A percentile compares a stretch with the other conserved stretches of the same genome.
These are phyloP conservation scores for Hypomyces rosellus DNA, from an alignment of 2,329 filamentous ascomycete species.

Conservation along the genomic window DNA sequence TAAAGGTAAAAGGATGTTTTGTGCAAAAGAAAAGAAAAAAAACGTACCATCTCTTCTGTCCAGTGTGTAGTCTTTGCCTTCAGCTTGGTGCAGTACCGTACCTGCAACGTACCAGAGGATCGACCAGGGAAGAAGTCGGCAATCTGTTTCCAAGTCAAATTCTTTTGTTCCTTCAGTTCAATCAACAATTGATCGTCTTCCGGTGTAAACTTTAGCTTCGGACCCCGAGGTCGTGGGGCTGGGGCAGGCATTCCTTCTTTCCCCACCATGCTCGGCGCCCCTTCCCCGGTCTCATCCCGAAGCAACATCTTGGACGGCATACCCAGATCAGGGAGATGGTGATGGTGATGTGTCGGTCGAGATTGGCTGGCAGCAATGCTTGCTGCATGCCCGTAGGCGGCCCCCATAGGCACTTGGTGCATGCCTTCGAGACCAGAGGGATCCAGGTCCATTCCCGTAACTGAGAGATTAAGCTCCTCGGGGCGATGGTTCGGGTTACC, in stretches of 20 bases:
- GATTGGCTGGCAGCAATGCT: conserved; percentile 28
- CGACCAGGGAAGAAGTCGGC: conserved; percentile 91
- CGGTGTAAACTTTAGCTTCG: conserved; percentile 89
- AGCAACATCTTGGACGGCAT: conserved; percentile 63
- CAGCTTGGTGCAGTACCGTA: conserved; percentile 89
- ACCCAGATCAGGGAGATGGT: conserved; percentile 68
- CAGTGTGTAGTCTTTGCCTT: conserved; percentile 91
- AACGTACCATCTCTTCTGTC: conserved; percentile 84
- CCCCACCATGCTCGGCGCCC: conserved; percentile 79
- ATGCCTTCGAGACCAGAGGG: conserved; percentile 50
- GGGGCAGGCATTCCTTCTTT: conserved; percentile 82
- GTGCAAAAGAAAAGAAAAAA: too few relatives aligned
- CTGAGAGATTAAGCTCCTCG: neutral
- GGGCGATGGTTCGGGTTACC: neutral
- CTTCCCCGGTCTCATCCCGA: conserved; percentile 48
- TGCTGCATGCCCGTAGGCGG: conserved; percentile 41
- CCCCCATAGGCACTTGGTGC: conserved; percentile 47
- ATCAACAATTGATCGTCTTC: conserved; percentile 86
- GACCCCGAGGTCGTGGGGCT: conserved; percentile 72
- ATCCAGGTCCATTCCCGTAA: conserved; percentile 37
- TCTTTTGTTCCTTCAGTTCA: conserved; percentile 90
- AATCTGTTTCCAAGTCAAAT: conserved; percentile 95
- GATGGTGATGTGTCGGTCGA: conserved; percentile 68
- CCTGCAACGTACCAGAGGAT: conserved; percentile 84
- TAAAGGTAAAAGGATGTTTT: conserved; percentile 13